Evolutionary conservation across 495 filamentous ascomycete species (phyloP).

Genomic region (Penicillium paradoxum): DNA sequence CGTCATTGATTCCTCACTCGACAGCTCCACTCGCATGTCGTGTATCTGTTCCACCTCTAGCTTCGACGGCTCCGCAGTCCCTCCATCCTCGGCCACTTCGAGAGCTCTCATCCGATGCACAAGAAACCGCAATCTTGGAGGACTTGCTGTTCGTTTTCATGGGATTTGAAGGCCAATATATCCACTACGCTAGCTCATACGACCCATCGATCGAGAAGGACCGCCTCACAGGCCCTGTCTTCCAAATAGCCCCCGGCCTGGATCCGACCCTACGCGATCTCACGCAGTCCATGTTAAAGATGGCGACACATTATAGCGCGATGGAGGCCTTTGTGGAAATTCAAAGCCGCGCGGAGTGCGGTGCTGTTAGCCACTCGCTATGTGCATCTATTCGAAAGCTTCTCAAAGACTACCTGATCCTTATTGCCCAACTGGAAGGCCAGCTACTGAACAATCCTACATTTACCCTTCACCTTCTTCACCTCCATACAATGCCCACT

Average conservation of each 20-base stretch:
- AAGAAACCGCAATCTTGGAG: constrained; percentile 82
- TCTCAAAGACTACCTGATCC: constrained; percentile 85
- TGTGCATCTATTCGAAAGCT: constrained; percentile 89
- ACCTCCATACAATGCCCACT: constrained; percentile 84
- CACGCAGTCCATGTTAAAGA: constrained; percentile 81
- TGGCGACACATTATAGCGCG: constrained; percentile 89
- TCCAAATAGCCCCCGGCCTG: constrained; percentile 73
- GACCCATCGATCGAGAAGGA: constrained; percentile 81
- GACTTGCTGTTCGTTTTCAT: constrained; percentile 93
- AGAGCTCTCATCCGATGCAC: constrained; percentile 67
- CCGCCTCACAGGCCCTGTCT: constrained; percentile 73
- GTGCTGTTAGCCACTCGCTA: constrained; percentile 91
- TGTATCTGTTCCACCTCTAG: constrained; percentile 76
- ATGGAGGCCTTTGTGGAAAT: constrained; percentile 91
- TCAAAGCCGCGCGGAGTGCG: constrained; percentile 87
- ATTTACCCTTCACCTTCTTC: constrained; percentile 88
- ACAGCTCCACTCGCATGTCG: constrained; percentile 83
- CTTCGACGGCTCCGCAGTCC: constrained; percentile 63
- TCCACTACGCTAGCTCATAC: constrained; percentile 77
- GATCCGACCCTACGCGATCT: constrained; percentile 90
- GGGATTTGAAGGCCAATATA: constrained; percentile 97
- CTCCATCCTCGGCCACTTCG: constrained; percentile 69
- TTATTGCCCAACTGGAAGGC: constrained; percentile 88
- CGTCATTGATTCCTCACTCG: constrained; percentile 73
- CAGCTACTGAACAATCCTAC: constrained; percentile 80